These are phyloP conservation scores for Cladophialophora chaetospira DNA, from an alignment of 2,329 filamentous ascomycete genomes.

Conservation along the genomic window DNA sequence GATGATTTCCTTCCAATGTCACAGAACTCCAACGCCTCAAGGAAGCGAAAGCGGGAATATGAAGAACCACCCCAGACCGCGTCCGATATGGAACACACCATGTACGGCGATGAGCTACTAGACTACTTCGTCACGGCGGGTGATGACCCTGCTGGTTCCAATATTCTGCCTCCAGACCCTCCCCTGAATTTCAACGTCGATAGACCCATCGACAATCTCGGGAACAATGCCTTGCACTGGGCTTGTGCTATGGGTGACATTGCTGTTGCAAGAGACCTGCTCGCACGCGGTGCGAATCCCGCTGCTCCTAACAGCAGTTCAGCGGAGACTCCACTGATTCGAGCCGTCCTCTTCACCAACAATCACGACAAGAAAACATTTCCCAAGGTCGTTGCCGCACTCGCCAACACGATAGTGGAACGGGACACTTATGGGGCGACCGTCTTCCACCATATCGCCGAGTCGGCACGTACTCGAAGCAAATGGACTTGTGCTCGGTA, in stretches of 20 bases:
- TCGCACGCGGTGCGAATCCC: conserved; percentile 75
- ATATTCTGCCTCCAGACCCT: conserved; percentile 67
- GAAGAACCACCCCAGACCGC: conserved; percentile 51
- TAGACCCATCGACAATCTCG: conserved; percentile 88
- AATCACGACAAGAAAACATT: conserved; percentile 94
- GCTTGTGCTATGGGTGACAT: conserved; percentile 96
- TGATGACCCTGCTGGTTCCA: conserved; percentile 67
- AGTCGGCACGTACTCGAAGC: conserved; percentile 80
- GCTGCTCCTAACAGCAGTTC: conserved; percentile 73
- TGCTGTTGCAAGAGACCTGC: conserved; percentile 84
- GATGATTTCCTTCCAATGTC: conserved; percentile 74
- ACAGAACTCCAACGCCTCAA: conserved; percentile 58
- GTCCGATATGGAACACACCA: conserved; percentile 78
- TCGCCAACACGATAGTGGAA: conserved; percentile 77
- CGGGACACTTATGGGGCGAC: conserved; percentile 81
- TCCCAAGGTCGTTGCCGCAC: conserved; percentile 76
- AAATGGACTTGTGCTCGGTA: conserved; percentile 90
- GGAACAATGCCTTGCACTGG: conserved; percentile 94
- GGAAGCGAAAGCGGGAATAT: conserved; percentile 76
- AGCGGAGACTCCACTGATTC: conserved; percentile 91
- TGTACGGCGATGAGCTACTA: conserved; percentile 89
- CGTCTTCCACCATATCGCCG: conserved; percentile 91
- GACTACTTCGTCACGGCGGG: conserved; percentile 94
- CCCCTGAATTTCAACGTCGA: conserved; percentile 86
- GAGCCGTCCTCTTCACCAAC: conserved; percentile 93